Conservation (phyloP, 306 rosid genomes). For the Cicer yamashitae region DNA sequence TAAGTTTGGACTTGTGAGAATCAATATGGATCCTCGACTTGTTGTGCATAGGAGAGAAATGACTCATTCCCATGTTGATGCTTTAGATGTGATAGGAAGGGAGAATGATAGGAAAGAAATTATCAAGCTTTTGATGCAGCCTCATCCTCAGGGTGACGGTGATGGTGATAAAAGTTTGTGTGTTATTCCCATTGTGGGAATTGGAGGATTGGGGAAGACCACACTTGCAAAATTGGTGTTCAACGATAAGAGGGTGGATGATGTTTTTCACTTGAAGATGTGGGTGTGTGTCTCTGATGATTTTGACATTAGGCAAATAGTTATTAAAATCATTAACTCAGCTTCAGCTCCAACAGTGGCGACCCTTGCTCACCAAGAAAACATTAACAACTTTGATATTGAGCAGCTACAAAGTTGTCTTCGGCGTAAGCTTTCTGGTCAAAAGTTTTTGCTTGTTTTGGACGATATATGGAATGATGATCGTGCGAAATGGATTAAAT, state of each 20-base stretch:
- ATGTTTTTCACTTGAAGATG: background rate
- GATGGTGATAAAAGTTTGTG: background rate
- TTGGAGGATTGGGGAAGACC: background rate
- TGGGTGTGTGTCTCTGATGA: background rate
- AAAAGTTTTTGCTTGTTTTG: too few species aligned
- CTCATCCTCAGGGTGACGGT: background rate
- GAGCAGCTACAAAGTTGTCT: constrained; percentile 10
- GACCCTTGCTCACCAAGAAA: constrained; percentile 19
- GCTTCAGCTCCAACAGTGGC: background rate
- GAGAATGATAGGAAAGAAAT: constrained; percentile 12
- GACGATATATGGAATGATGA: constrained; percentile 34
- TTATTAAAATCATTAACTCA: background rate
- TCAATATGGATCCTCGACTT: background rate
- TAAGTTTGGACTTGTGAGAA: constrained; percentile 7
- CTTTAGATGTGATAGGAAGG: constrained; percentile 24
- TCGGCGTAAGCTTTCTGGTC: background rate
- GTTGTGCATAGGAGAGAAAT: constrained; percentile 32
- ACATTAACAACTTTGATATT: background rate
- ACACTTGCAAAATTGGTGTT: background rate
- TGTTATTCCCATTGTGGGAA: background rate
- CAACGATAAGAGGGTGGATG: background rate
- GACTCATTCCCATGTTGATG: constrained; percentile 33
- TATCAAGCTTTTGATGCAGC: background rate
- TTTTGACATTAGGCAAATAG: background rate
- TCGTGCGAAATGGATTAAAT: constrained; percentile 29